phyloP scores from a whole-genome alignment of 2,329 filamentous ascomycete species.

The Ceratocystis eucalypticola region DNA sequence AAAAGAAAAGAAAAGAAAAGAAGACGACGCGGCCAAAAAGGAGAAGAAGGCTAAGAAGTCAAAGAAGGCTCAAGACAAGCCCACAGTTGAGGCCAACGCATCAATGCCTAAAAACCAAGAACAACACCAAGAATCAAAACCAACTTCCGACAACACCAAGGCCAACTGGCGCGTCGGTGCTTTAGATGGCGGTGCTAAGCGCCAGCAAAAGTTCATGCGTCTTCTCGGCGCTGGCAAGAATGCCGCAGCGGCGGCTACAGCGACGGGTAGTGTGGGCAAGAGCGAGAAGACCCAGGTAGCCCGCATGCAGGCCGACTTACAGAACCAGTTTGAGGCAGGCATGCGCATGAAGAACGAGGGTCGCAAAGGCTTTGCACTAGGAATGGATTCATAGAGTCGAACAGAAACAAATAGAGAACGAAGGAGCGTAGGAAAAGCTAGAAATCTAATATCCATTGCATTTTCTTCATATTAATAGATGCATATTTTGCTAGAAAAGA shows the following conservation, averaged over 20 bases:
- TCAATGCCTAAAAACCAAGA: not conserved
- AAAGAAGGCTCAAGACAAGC: constrained; percentile 21
- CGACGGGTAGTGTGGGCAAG: constrained; percentile 3
- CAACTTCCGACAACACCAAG: constrained; percentile 20
- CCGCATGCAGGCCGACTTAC: constrained; percentile 40
- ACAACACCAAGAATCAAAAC: constrained; percentile 5
- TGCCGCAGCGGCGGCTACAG: constrained; percentile 21
- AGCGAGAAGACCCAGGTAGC: constrained; percentile 20
- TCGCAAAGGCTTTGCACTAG: constrained; percentile 9
- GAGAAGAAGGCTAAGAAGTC: constrained; percentile 23
- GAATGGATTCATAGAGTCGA: not conserved
- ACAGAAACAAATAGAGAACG: not conserved
- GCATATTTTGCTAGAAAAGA: not conserved
- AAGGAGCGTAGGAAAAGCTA: not conserved
- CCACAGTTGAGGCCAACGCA: not conserved
- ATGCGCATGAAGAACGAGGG: constrained; percentile 37
- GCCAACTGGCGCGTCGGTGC: constrained; percentile 41
- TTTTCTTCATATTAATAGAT: not conserved
- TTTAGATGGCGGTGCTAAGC: constrained; percentile 37
- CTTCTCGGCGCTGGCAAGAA: constrained; percentile 42
- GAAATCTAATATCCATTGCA: not conserved
- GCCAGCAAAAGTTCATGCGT: constrained; percentile 44
- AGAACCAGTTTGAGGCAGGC: constrained; percentile 43
- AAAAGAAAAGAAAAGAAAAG: constrained; percentile 23
- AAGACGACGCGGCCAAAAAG: constrained; percentile 22